Percentiles rank a stretch among this genome's conserved stretches.
Conservation (phyloP, 2,329 filamentous ascomycete species). For the Torrubiellomyces zombiae region DNA sequence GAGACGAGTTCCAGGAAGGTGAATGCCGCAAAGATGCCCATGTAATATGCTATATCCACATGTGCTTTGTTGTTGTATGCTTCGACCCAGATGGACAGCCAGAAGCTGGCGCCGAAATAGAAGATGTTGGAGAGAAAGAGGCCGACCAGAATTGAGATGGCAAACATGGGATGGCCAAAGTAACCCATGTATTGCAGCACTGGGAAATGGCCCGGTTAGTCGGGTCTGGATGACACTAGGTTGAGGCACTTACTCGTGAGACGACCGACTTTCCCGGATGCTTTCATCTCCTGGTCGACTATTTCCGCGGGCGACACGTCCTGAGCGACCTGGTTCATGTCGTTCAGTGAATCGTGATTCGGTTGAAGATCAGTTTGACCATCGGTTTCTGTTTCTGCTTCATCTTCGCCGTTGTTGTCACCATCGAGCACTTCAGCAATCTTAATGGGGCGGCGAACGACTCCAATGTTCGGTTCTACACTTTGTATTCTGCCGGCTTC, state of each 20-base stretch:
- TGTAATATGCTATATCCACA: conserved; percentile 30
- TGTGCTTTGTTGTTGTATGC: conserved; percentile 27
- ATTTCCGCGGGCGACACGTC: conserved; percentile 23
- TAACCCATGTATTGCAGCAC: conserved; percentile 34
- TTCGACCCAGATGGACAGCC: conserved; percentile 38
- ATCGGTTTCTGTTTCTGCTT: conserved; percentile 10
- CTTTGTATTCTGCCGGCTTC: conserved; percentile 26
- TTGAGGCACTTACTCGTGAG: conserved; percentile 23
- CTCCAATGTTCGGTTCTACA: conserved; percentile 26
- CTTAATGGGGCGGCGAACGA: conserved; percentile 26
- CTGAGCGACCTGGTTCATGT: conserved; percentile 16
- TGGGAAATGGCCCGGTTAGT: no score
- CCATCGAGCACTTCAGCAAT: conserved; percentile 21
- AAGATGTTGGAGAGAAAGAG: conserved; percentile 24
- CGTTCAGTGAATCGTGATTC: conserved; percentile 13
- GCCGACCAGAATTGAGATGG: conserved; percentile 19
- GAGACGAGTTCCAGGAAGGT: conserved; percentile 25
- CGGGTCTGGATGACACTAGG: no score
- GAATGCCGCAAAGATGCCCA: conserved; percentile 33
- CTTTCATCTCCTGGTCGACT: conserved; percentile 29
- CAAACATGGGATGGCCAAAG: conserved; percentile 29
- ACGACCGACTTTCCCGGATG: conserved; percentile 26
- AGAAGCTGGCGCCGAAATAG: conserved; percentile 25
- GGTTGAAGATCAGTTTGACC: conserved; percentile 13
- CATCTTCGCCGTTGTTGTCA: conserved; percentile 17